Evolutionary conservation across 2,329 filamentous ascomycete genomes (phyloP), one percentile per base, ranked within the genome.

Genomic region (Chaetomiaceae sp.): DNA sequence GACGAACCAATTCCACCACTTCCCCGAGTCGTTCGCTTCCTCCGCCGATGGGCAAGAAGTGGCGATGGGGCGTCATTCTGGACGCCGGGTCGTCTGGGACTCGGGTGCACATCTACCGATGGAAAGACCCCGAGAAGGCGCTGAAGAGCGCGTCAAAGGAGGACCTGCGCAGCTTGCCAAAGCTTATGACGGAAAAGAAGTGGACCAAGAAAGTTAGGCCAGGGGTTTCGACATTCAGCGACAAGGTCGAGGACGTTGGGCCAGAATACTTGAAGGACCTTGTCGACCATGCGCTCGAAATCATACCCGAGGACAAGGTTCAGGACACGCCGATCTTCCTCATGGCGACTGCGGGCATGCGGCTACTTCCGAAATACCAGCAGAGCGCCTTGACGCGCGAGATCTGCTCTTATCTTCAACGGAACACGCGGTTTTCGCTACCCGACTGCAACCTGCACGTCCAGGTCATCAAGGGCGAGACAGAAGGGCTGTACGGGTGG

Each of bases 1-100:
- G 8, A 6, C 22, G 8, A 15, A 7, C n/a, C 14, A 49, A 40
- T 36, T 29, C 44, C 11, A 25, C 9, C 38, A 37, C 31, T 29
- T 22, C 1, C 42, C 22, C 9, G 36, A 36, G 33, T 12, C 29
- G n/a, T 25, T 23, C 38, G 19, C 33, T 38, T 17, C 37, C 15
- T 52, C 38, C 17, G 27, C 33, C 42, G 23, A 65, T 65, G 63
- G 63, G 63, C 19, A 65, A 65, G 53, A 58, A 60, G 40, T 60
- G 78, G 66, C 80, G 82, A 75, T 96, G 95, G 79, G 94, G 91
- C 68, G 89, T 97, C 65, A 91, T 99, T 68, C 82, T 99, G 66
- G 94, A 99, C 80, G 94, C 94, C 69, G 94, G 94, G 63, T 97
- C 94, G 71, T 97, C 94, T 71, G 92, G 94, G 69, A 97, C 92